Base-by-base conservation (phyloP, 2,329 filamentous ascomycete species). In the Aaosphaeria pasadenensis region DNA sequence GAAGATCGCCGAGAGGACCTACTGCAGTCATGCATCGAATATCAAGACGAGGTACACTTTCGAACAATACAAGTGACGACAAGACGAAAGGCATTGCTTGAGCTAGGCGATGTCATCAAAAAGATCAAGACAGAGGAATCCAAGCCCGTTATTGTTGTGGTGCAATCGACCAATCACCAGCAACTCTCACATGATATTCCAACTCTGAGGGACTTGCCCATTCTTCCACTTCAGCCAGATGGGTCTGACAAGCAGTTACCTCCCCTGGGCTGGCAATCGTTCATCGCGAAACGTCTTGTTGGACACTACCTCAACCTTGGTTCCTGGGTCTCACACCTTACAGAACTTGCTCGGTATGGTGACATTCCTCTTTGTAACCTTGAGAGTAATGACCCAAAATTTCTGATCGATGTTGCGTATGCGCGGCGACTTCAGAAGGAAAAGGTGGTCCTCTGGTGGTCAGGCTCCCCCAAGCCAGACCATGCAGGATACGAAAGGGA, bases 371-470 rank as follows among this genome's bases (percentile, higher is more conserved):
- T 99, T 6, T 97, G 94, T 72, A 99, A 99, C 60, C 75, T 99
- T 31, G 94, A 97, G 68, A 86, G 86, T 39, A 94, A 97, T 57
- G 94, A 99, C 60, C 92, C 94, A 30, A 84, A 90, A 3, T 97
- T 94, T 74, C 75, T 99, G 46, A 99, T 99, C 58, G 94, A 99
- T 65, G 84, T 99, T 47, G 89, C 92, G 0, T 99, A 97, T 67
- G 94, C 94, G 0, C 81, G 95, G 48, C 83, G 91, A 13, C 75
- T 99, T 44, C 90, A 96, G 63, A 87, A 88, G 56, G 96, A 92
- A 64, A 91, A 91, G 48, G 89, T 99, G 1, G 88, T 99, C 5
- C 77, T 99, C 5, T 99, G 94, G 94, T 99, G 94, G 94, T 97
- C 92, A 13, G 79, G 83, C 7, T 86, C 87, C 5, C 84, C 92